Percentiles rank a stretch among this genome's conserved stretches.
Evolutionary conservation across 495 filamentous ascomycete species (phyloP).

Genomic region (Penicillium bovifimosum): DNA sequence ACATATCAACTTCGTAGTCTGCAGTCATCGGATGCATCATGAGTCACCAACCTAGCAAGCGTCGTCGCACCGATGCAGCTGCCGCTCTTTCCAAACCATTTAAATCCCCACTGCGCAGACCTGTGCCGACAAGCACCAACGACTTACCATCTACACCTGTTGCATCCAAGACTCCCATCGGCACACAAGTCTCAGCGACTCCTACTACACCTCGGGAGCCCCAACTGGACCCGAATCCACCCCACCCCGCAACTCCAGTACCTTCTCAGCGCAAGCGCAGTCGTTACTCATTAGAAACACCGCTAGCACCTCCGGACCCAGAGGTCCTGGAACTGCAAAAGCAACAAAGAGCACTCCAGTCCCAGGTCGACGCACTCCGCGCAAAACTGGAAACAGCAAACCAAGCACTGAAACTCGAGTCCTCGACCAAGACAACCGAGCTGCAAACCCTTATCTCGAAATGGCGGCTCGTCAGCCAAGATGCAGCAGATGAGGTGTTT

Average conservation of each 20-base stretch:
- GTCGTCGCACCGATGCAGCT: slow-evolving; percentile 50
- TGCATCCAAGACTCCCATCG: neutral
- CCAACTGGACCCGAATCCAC: neutral
- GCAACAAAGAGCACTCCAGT: slow-evolving; percentile 30
- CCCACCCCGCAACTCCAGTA: neutral
- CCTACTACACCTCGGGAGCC: neutral
- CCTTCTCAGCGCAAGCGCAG: neutral
- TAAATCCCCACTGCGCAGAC: slow-evolving; percentile 56
- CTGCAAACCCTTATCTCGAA: slow-evolving; percentile 44
- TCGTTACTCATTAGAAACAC: neutral
- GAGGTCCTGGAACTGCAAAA: slow-evolving; percentile 28
- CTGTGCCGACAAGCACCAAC: slow-evolving; percentile 7
- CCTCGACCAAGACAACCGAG: slow-evolving; percentile 41
- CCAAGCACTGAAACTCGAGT: slow-evolving; percentile 48
- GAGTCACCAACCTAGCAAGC: slow-evolving; percentile 38
- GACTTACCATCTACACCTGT: slow-evolving; percentile 3
- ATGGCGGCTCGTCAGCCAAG: slow-evolving; percentile 44
- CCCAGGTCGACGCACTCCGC: slow-evolving; percentile 27
- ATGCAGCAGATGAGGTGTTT: slow-evolving; percentile 50
- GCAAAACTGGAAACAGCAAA: slow-evolving; percentile 41
- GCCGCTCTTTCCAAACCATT: slow-evolving; percentile 58
- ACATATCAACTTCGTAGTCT: neutral
- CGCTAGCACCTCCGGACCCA: slow-evolving; percentile 11
- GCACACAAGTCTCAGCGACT: neutral
- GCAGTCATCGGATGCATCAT: slow-evolving; percentile 9